Evolutionary conservation across 2,329 filamentous ascomycete species (phyloP).

Genomic region (Cladosporium oxysporum): DNA sequence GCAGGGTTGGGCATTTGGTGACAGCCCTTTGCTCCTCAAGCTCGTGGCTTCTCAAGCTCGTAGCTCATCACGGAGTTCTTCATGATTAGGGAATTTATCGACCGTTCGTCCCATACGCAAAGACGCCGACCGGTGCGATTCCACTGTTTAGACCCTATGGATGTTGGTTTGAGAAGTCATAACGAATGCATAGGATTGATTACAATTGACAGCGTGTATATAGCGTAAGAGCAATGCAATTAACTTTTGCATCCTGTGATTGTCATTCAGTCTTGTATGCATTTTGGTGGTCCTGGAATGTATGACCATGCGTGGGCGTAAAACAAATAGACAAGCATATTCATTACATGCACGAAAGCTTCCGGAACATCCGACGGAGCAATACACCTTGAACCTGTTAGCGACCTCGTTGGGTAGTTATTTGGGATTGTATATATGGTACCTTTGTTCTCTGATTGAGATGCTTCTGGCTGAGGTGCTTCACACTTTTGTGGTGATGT

Average conservation of each 20-base stretch:
- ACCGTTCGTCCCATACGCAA: too few relatives aligned
- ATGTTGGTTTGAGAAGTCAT: background rate
- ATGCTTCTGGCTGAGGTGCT: background rate
- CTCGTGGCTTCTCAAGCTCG: too few relatives aligned
- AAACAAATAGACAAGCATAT: background rate
- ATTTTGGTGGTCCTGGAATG: background rate
- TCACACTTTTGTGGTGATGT: background rate
- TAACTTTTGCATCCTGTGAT: background rate
- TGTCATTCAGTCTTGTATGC: background rate
- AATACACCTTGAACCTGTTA: background rate
- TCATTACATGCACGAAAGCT: background rate
- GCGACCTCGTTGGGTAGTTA: background rate
- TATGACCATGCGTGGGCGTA: background rate
- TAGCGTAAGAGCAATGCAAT: background rate
- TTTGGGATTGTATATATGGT: background rate
- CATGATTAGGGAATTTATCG: too few relatives aligned
- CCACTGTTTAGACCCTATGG: too few relatives aligned
- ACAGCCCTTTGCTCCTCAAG: too few relatives aligned
- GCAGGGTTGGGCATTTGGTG: too few relatives aligned
- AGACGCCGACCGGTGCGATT: too few relatives aligned
- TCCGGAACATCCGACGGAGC: background rate
- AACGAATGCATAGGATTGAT: background rate
- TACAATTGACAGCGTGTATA: background rate
- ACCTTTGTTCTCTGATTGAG: background rate
- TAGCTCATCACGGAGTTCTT: too few relatives aligned